phyloP scores from a whole-genome alignment of 192 early-diverging fungal species.

The Entophlyctis luteolus region DNA sequence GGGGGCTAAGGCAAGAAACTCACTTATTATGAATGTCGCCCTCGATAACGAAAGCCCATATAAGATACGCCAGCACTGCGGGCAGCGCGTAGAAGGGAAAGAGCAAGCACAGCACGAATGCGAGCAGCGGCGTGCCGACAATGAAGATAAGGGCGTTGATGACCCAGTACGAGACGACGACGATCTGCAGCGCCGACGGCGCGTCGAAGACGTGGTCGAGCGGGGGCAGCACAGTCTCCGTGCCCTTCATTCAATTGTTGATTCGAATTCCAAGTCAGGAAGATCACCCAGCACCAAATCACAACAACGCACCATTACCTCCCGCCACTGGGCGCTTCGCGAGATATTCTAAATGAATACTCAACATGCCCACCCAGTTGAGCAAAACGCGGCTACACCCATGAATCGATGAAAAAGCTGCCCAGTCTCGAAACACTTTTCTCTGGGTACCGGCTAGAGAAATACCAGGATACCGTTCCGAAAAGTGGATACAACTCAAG shows the following conservation, averaged over 20 bases:
- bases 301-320: too few relatives aligned
- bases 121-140: constrained; percentile 4
- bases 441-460: too few relatives aligned
- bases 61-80: constrained; percentile 7
- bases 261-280: too few relatives aligned
- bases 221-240: constrained; percentile 6
- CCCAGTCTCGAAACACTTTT: too few relatives aligned
- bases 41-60: constrained; percentile 13
- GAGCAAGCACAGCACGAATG: neutral
- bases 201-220: constrained; percentile 8
- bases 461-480: too few relatives aligned
- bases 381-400: too few relatives aligned
- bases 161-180: constrained; percentile 23
- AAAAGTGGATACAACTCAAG: too few relatives aligned
- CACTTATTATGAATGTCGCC: constrained; percentile 21
- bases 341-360: too few relatives aligned
- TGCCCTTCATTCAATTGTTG: neutral
- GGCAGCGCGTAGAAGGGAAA: constrained; percentile 6
- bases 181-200: neutral
- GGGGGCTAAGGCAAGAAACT: neutral
- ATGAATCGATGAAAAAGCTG: too few relatives aligned
- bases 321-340: too few relatives aligned
- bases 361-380: too few relatives aligned
- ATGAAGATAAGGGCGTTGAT: neutral
- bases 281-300: too few relatives aligned